Evolutionary conservation across 2,329 filamentous ascomycete genomes (phyloP), one percentile per base, ranked within the genome.

Genomic region (Diaporthe batatas): DNA sequence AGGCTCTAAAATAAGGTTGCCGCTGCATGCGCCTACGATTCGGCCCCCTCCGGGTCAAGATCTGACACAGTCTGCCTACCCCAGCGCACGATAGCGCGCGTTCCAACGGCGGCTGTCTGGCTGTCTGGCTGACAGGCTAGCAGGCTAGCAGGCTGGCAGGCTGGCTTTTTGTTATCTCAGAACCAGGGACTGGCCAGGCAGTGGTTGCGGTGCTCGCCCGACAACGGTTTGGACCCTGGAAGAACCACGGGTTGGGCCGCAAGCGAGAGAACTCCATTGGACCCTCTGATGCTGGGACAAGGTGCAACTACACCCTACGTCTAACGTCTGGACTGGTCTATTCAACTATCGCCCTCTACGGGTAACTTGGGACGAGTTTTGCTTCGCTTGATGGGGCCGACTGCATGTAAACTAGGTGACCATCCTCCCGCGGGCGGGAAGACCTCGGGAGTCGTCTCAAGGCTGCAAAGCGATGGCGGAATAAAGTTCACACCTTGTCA

Each of bases 401-500:
- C 16, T n/a, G 2, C 47, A 49, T 23, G 47, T 51, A 7, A 51
- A 14, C 16, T 42, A 2, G 29, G 29, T 5, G 39, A 1, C 47
- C 47, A 0, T 51, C n/a, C 4, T 25, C n/a, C n/a, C 12, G n/a
- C 11, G 16, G 8, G 32, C 6, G 2, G 25, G 47, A 32, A 23
- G 12, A n/a, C n/a, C n/a, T n/a, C n/a, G n/a, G n/a, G n/a, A 14
- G n/a, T 51, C 32, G n/a, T 0, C 29, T 36, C 44, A 39, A 36
- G 34, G 16, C 32, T 29, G 32, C 59, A 7, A 4, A 7, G 47
- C 47, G 34, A 53, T 29, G 32, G 18, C 32, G 14, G 29, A 53
- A 53, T 67, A 67, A n/a, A 67, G 62, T 67, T 67, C 47, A 29
- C 62, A 67, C 62, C 62, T 34, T 53, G 62, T 67, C 62, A 67